Evolutionary conservation across 1,139 yeast genomes (phyloP), one percentile per base, ranked within the genome.

Genomic region (Hansenula anomala): DNA sequence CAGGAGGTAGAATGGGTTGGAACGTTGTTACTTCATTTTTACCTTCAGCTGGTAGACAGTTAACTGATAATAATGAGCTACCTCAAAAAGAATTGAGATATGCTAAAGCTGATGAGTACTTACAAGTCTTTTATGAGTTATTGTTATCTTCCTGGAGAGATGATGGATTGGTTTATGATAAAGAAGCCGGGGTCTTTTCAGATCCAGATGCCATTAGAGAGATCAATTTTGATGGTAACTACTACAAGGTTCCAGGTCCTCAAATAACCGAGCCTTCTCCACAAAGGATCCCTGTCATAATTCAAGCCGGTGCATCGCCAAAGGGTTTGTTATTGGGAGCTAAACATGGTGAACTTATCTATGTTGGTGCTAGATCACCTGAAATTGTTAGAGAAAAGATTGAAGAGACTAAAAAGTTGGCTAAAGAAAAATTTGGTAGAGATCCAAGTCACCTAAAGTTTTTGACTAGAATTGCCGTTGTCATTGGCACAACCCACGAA

Each of bases 261-360:
- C 58, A 51, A 39, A 62, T 68, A 32, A 57, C 69, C 9, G 64
- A 63, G 32, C 74, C 73, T 14, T 60, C 71, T 8, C 66, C 67
- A 11, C 73, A 67, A 40, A 61, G 73, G 51, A 49, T 69, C 11
- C 74, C 74, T 2, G 62, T 69, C 12, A 56, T 71, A 28, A 59
- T 71, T 31, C 75, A 71, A 50, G 76, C 76, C 2, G 76, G 76
- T 18, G 61, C 74, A 11, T 69, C 74, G 1, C 56, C 63, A 30
- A 63, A 63, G 28, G 75, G 75, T 16, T 60, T 58, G 38, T 62
- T 64, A 11, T 61, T 67, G 47, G 75, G 73, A 23, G 75, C 75
- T 14, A 62, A 63, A 45, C 63, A 67, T 47, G 75, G 69, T 4
- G 75, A 70, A 46, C 59, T 61, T 6, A 64, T 68, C 18, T 67